These are phyloP conservation scores for Paramecium sexaurelia DNA, from an alignment of 73 alveolate genomes.

Conservation along the genomic window DNA sequence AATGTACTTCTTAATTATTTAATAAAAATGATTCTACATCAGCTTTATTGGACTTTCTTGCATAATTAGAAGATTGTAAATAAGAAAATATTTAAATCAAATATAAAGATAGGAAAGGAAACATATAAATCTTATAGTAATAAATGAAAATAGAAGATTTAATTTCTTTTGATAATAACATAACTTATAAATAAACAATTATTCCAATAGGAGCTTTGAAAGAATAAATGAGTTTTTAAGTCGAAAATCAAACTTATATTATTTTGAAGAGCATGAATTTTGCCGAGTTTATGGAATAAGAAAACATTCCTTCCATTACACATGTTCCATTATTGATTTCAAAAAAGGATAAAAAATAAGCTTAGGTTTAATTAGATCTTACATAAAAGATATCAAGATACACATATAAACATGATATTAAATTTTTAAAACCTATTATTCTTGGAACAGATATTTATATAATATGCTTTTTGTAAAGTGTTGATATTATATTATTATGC, in stretches of 20 bases:
- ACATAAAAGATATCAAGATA: not conserved
- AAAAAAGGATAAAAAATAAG: not conserved
- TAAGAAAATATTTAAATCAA: conserved; percentile 8
- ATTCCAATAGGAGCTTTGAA: conserved; percentile 21
- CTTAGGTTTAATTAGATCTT: not conserved
- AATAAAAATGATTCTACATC: not conserved
- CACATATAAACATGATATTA: not conserved
- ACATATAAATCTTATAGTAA: not conserved
- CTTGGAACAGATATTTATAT: not conserved
- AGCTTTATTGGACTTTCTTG: not conserved
- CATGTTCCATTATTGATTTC: not conserved
- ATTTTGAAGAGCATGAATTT: conserved; percentile 9
- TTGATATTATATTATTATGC: not conserved
- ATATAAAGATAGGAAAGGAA: conserved; percentile 37
- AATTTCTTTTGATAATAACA: not conserved
- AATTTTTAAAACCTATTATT: not conserved
- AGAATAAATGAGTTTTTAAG: conserved; percentile 36
- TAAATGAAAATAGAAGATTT: not conserved
- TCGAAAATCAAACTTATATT: not conserved
- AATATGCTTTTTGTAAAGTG: conserved; percentile 37
- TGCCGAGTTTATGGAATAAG: conserved; percentile 13
- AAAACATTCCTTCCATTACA: not conserved
- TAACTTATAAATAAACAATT: conserved; percentile 13
- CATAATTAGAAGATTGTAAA: not conserved
- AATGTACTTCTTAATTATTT: not conserved